phyloP scores from a whole-genome alignment of 2,329 filamentous ascomycete genomes.

The Hortaea werneckii region DNA sequence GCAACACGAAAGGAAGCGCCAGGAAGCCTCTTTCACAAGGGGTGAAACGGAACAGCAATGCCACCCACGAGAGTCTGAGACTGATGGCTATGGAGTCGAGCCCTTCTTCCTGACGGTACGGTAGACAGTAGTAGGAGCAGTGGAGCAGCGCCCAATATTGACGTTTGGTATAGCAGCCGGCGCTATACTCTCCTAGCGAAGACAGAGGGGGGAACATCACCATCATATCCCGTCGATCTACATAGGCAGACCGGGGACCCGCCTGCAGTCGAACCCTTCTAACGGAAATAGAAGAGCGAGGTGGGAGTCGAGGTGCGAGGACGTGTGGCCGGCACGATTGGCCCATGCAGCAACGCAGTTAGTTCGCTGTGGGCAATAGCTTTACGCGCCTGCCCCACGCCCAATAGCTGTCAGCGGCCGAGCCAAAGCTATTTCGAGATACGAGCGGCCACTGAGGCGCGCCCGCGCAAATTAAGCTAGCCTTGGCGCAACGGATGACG shows the following conservation, averaged over 20 bases:
- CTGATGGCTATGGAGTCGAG: neutral
- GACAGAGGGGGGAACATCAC: neutral
- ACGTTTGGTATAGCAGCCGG: neutral
- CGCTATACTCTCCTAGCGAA: neutral
- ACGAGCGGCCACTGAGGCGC: neutral
- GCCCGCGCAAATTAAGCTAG: neutral
- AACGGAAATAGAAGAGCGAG: neutral
- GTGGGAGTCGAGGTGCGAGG: neutral
- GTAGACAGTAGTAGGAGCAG: neutral
- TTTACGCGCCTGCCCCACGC: neutral
- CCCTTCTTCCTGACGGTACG: neutral
- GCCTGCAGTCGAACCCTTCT: neutral
- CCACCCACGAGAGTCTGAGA: too few relatives aligned
- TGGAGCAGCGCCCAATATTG: neutral
- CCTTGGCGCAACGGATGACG: neutral
- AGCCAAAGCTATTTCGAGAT: neutral
- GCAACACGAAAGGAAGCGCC: neutral
- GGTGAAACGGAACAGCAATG: neutral
- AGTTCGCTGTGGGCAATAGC: neutral
- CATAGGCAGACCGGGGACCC: neutral
- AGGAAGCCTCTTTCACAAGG: neutral
- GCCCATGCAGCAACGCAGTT: too few relatives aligned
- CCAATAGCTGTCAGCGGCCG: neutral
- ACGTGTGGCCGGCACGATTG: neutral
- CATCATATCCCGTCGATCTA: neutral